A percentile compares a stretch with the other conserved stretches of the same genome.
phyloP scores from a whole-genome alignment of 2,329 filamentous ascomycete genomes.

The Septoria linicola region DNA sequence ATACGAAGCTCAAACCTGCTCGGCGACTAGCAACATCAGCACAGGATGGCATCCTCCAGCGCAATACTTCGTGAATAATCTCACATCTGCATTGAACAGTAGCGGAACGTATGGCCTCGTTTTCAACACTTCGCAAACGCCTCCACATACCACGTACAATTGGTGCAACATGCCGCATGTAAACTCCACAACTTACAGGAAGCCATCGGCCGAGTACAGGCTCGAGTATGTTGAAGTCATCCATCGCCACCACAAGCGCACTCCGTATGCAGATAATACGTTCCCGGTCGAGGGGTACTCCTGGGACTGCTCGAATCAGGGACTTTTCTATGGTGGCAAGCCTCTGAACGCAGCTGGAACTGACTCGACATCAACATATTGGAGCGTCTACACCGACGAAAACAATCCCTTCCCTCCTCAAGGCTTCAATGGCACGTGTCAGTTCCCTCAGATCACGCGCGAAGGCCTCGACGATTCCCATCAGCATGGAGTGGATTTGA shows the following conservation, averaged over 20 bases:
- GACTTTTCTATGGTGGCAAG: slow-evolving; percentile 67
- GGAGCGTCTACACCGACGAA: slow-evolving; percentile 61
- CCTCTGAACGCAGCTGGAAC: slow-evolving; percentile 52
- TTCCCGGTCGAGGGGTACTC: slow-evolving; percentile 71
- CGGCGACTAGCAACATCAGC: slow-evolving; percentile 36
- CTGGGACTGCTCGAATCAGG: slow-evolving; percentile 72
- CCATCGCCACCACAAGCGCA: slow-evolving; percentile 82
- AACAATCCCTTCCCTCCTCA: slow-evolving; percentile 65
- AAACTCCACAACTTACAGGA: slow-evolving; percentile 62
- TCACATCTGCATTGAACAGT: slow-evolving; percentile 57
- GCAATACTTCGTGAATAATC: slow-evolving; percentile 59
- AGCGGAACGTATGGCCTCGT: slow-evolving; percentile 70
- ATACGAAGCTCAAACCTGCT: slow-evolving; percentile 10
- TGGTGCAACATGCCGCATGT: slow-evolving; percentile 89
- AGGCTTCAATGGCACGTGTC: slow-evolving; percentile 72
- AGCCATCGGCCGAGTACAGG: slow-evolving; percentile 54
- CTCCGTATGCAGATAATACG: slow-evolving; percentile 73
- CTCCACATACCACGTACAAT: slow-evolving; percentile 66
- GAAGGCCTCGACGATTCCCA: slow-evolving; percentile 71
- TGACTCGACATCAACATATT: slow-evolving; percentile 59
- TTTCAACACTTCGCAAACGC: slow-evolving; percentile 59
- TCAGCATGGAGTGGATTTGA: slow-evolving; percentile 74
- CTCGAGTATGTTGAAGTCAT: slow-evolving; percentile 77
- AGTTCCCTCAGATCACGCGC: slow-evolving; percentile 77
- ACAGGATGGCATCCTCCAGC: slow-evolving; percentile 60